Base-by-base conservation (phyloP, 2,329 filamentous ascomycete species). In the Sordariomycetes sp. region DNA sequence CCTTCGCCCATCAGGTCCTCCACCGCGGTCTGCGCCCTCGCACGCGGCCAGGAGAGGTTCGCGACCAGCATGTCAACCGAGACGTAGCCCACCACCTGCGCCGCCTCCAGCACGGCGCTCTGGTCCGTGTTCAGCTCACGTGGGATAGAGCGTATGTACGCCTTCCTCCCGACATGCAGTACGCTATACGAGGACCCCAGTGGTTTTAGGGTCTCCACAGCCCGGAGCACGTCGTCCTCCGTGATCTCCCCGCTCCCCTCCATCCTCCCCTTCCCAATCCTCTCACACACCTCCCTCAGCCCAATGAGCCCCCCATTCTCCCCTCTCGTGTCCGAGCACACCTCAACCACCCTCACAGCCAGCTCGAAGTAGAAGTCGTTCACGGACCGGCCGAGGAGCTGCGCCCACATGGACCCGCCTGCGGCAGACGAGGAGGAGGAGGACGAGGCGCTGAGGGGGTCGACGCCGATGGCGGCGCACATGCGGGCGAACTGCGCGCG, bases 341-440 rank as follows among this genome's bases (percentile, higher is more conserved):
- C 85, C 71, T 97, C 93, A 6, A 99, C 94, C 1, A 97, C 89
- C 55, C 90, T 82, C n/a, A 97, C 93, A 1, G 91, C 94, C 53
- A 99, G 83, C 76, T 96, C 93, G 71, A 97, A 97, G 75, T 97
- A 99, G 69, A 99, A 99, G 71, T 99, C 94, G 69, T 97, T 96
- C 64, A 99, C 92, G 65, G 86, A 91, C 60, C 88, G 84, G 34
- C 94, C 94, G 22, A 97, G 80, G 62, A 97, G 83, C 75, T 97
- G 92, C 10, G 90, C 88, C 93, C 94, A 97, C 60, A 97, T 85
- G 60, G 87, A 94, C 20, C 83, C 82, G 1, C 74, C 77, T 6
- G 76, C 77, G 40, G 71, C 74, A 48, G 63, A 63, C 53, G 65
- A 67, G 3, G 64, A 64, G 50, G 63, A 63, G 54, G 65, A 67